A percentile compares a stretch with the other conserved stretches of the same genome.
Conservation (phyloP, 257 asterid genomes). For the Nicotiana benthamiana region DNA sequence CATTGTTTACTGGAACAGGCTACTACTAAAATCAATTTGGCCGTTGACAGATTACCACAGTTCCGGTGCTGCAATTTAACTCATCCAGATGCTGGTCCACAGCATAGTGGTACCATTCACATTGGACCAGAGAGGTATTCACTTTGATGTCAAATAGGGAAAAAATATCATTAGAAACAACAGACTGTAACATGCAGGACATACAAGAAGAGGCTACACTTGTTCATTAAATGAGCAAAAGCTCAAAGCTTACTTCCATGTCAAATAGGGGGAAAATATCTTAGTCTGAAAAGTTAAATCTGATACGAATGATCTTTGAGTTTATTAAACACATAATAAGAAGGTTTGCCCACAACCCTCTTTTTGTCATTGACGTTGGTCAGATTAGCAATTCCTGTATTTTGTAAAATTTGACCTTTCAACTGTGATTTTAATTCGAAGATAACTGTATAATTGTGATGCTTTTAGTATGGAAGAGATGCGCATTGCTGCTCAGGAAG, state of each 20-base stretch:
- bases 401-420: neutral
- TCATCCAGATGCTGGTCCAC: conserved; percentile 69
- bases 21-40: conserved; percentile 88
- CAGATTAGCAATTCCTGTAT: neutral
- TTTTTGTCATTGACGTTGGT: neutral
- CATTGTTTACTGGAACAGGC: conserved; percentile 51
- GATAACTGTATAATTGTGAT: neutral
- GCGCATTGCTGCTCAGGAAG: conserved; percentile 66
- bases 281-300: neutral
- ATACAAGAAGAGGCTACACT: no score
- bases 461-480: conserved; percentile 71
- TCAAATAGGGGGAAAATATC: neutral
- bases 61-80: conserved; percentile 63
- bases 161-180: no score
- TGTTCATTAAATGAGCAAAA: neutral
- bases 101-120: conserved; percentile 92
- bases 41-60: conserved; percentile 69
- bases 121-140: conserved; percentile 82
- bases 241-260: neutral
- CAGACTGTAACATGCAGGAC: no score
- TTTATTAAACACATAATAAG: neutral
- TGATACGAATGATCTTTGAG: neutral
- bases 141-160: neutral
- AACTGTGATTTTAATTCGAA: neutral
- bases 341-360: neutral